Evolutionary conservation across 2,329 filamentous ascomycete genomes (phyloP).

Genomic region (Penicillium rolfsii): DNA sequence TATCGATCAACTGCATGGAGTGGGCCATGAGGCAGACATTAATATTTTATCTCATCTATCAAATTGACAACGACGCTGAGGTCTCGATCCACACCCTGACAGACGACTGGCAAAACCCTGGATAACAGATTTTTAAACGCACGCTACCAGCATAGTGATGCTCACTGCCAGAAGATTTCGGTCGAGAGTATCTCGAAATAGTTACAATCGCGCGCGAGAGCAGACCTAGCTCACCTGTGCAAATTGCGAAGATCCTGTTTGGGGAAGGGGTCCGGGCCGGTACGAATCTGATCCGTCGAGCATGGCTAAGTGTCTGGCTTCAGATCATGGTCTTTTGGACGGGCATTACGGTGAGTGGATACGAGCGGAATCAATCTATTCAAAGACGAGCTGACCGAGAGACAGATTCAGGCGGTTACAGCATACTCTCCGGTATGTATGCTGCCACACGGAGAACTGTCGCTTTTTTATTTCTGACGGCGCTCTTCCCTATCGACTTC

Average conservation of each 20-base stretch:
- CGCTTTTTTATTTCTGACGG: constrained; percentile 57
- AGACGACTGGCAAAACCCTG: not conserved
- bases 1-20: not conserved
- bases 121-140: not conserved
- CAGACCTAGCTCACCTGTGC: constrained; percentile 41
- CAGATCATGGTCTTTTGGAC: constrained; percentile 53
- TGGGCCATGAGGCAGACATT: not conserved
- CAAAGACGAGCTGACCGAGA: constrained; percentile 32
- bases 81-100: not conserved
- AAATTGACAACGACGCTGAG: not conserved
- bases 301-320: constrained; percentile 51
- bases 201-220: constrained; percentile 35
- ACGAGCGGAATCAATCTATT: not conserved
- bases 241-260: constrained; percentile 45
- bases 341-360: constrained; percentile 45
- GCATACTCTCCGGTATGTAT: constrained; percentile 44
- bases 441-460: constrained; percentile 57
- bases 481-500: constrained; percentile 61
- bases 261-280: constrained; percentile 38
- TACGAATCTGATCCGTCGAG: constrained; percentile 43
- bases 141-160: not conserved
- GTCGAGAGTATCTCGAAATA: constrained; percentile 44
- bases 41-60: not conserved
- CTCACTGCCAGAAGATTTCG: constrained; percentile 41
- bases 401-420: constrained; percentile 37